Evolutionary conservation across 2,329 filamentous ascomycete genomes (phyloP).

Genomic region (Talaromyces sp.): DNA sequence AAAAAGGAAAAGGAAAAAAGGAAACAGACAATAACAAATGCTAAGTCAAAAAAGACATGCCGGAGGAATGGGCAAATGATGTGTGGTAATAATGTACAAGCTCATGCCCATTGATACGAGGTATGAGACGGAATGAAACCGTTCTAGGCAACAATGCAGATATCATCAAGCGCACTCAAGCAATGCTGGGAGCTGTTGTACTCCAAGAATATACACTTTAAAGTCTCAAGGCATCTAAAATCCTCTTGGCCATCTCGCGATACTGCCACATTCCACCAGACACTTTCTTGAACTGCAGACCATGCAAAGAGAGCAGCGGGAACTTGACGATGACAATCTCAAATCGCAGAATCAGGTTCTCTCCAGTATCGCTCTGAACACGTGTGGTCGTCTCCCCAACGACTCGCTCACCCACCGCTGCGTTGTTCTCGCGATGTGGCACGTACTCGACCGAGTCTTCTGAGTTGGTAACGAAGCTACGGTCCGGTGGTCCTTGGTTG

Average conservation of each 20-base stretch:
- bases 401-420: conserved; percentile 51
- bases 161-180: conserved; percentile 1
- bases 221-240: conserved; percentile 77
- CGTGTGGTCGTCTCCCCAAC: conserved; percentile 88
- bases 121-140: not conserved
- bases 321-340: conserved; percentile 98
- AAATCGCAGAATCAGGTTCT: conserved; percentile 78
- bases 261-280: conserved; percentile 97
- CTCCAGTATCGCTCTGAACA: conserved; percentile 82
- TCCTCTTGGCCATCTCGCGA: conserved; percentile 96
- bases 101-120: not conserved
- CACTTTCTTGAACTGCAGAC: conserved; percentile 97
- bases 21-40: not conserved
- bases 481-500: conserved; percentile 51
- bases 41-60: not conserved
- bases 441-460: conserved; percentile 77
- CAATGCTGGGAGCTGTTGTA: not conserved
- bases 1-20: not conserved
- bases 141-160: not conserved
- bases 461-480: conserved; percentile 76
- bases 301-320: conserved; percentile 83
- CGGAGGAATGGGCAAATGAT: not conserved
- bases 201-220: conserved; percentile 36
- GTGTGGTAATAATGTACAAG: not conserved
- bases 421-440: conserved; percentile 38